These are phyloP conservation scores for Coemansia sp. DNA, from an alignment of 192 early-diverging fungal genomes.

Conservation along the genomic window DNA sequence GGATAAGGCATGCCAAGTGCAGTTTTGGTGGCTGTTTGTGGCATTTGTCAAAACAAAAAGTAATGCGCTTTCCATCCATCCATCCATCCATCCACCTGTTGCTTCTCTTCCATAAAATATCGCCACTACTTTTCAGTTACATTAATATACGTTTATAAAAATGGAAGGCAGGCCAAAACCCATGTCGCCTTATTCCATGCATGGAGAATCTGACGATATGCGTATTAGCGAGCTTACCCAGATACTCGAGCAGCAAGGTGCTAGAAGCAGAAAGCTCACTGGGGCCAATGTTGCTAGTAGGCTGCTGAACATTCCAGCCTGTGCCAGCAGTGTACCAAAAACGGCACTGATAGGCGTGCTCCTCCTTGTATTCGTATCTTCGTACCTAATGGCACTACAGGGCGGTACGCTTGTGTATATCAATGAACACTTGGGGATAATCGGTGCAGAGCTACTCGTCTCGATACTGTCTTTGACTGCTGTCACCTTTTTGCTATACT, in stretches of 20 bases:
- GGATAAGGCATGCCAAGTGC: too few species aligned
- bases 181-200: neutral
- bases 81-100: too few species aligned
- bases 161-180: neutral
- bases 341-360: conserved; percentile 4
- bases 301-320: neutral
- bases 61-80: neutral
- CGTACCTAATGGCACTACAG: conserved; percentile 33
- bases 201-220: neutral
- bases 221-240: neutral
- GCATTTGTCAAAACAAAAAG: neutral
- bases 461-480: conserved; percentile 50
- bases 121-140: too few species aligned
- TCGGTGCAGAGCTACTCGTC: conserved; percentile 50
- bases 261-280: neutral
- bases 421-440: conserved; percentile 50
- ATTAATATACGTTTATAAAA: neutral
- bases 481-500: conserved; percentile 46
- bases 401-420: conserved; percentile 57
- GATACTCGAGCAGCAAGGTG: neutral
- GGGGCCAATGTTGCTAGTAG: neutral
- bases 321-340: conserved; percentile 14
- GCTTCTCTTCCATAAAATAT: neutral
- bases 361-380: neutral
- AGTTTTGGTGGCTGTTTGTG: too few species aligned